Base-by-base conservation (phyloP, 352 stramenopile genomes). In the Pythium guiyangense region DNA sequence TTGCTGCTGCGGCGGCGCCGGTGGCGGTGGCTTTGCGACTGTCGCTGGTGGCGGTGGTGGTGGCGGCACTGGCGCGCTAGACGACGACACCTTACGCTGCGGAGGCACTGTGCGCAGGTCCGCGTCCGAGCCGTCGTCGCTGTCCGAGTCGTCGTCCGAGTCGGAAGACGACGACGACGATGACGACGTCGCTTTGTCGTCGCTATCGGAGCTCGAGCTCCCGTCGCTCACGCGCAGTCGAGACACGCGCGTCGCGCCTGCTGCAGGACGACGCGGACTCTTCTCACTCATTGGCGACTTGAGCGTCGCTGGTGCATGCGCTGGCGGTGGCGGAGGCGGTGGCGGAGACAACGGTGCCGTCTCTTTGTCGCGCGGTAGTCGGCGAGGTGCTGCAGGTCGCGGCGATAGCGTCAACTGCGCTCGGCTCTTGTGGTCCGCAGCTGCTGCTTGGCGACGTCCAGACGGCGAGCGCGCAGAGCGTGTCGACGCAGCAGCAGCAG, bases 161-260 rank as follows among this genome's bases (percentile, higher is more conserved):
- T 74, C 60, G 9, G 71, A 83, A 0, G 63, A 73, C 2, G 73
- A 78, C 6, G 71, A 79, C 4, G 73, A 77, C 2, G 71, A 74
- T 4, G 58, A 62, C 14, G 49, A 54, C 35, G 34, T 50, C 29
- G 44, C 62, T 20, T 73, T 77, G 42, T 59, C 71, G 46, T 67
- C 80, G 29, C 69, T 70, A 1, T 89, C 77, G 15, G 79, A 88
- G 63, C 77, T 90, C 1, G 79, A 88, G 57, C 73, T 92, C 45
- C 82, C 51, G 27, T 62, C 72, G 50, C 74, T 89, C 45, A 85
- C 72, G 26, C 75, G 57, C 10, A 86, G 69, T 6, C 67, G 63
- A 10, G 63, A 63, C 27, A 31, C 29, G 5, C 66, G 73, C 20
- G 49, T 12, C 12, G 22, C 48, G 34, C 60, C 34, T 57, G 37